These are phyloP conservation scores for Zoysia japonica DNA, from an alignment of 176 grass and related monocot species.

Conservation along the genomic window DNA sequence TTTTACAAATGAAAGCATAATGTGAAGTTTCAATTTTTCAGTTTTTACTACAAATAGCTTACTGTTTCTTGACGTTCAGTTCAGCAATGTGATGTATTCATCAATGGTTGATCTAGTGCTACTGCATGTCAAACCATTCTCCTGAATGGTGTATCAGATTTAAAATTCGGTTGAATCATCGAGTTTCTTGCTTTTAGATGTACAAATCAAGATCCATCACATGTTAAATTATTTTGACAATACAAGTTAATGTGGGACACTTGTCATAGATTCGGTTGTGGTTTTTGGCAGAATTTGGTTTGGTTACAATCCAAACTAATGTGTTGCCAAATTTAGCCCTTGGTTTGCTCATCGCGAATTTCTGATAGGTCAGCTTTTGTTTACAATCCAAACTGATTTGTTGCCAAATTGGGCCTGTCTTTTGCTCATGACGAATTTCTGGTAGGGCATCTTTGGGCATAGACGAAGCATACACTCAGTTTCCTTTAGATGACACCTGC, in stretches of 20 bases:
- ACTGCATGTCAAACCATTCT: not conserved
- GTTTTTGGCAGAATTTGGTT: not conserved
- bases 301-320: not conserved
- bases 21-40: not conserved
- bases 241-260: not conserved
- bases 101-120: not conserved
- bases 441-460: not conserved
- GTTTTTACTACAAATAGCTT: conserved; percentile 9
- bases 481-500: conserved; percentile 22
- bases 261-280: not conserved
- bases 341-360: not conserved
- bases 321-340: not conserved
- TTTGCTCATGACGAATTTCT: not conserved
- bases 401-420: not conserved
- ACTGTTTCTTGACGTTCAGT: conserved; percentile 13
- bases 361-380: not conserved
- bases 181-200: not conserved
- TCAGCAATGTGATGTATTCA: conserved; percentile 17
- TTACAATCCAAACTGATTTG: not conserved
- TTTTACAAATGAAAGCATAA: conserved; percentile 3
- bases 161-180: not conserved
- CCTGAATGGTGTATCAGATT: not conserved
- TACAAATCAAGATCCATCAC: not conserved
- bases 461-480: not conserved
- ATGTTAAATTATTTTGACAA: not conserved